phyloP scores from a whole-genome alignment of 441 rosid species.

The Erodium chrysanthum region DNA sequence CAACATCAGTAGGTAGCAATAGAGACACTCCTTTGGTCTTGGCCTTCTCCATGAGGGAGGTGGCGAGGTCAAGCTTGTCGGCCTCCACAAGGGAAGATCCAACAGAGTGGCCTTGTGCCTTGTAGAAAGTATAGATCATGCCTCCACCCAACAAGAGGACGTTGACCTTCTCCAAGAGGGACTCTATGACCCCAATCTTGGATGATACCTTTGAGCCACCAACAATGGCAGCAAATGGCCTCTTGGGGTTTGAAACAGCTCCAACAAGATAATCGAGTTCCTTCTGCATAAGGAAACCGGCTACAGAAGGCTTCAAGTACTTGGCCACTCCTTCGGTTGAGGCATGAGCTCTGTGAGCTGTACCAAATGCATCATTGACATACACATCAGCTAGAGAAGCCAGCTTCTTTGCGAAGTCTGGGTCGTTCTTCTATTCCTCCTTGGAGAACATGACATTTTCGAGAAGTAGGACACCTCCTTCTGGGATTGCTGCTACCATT shows the following conservation, averaged over 20 bases:
- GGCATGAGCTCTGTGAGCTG: slow-evolving; percentile 92
- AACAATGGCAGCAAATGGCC: slow-evolving; percentile 84
- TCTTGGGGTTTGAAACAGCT: slow-evolving; percentile 73
- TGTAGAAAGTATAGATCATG: slow-evolving; percentile 86
- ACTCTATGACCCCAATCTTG: slow-evolving; percentile 82
- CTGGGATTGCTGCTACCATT: slow-evolving; percentile 63
- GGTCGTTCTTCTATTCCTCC: slow-evolving; percentile 95
- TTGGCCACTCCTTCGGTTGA: slow-evolving; percentile 89
- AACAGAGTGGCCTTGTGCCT: slow-evolving; percentile 72
- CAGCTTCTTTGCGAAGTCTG: slow-evolving; percentile 86
- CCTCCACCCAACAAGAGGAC: slow-evolving; percentile 85
- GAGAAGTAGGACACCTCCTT: slow-evolving; percentile 80
- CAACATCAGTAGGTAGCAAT: slow-evolving; percentile 62
- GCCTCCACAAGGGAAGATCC: slow-evolving; percentile 90
- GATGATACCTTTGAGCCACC: slow-evolving; percentile 94
- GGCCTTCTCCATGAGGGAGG: slow-evolving; percentile 65
- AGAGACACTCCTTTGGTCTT: slow-evolving; percentile 75
- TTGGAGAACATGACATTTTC: slow-evolving; percentile 30
- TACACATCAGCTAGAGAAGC: slow-evolving; percentile 75
- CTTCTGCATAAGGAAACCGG: slow-evolving; percentile 93
- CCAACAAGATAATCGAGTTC: slow-evolving; percentile 89
- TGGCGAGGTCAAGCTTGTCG: slow-evolving; percentile 76
- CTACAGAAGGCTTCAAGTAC: slow-evolving; percentile 85
- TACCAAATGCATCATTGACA: slow-evolving; percentile 92
- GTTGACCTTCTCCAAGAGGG: slow-evolving; percentile 72